These are phyloP conservation scores for Kalmusia sp. DNA, from an alignment of 2,329 filamentous ascomycete species.

Conservation along the genomic window DNA sequence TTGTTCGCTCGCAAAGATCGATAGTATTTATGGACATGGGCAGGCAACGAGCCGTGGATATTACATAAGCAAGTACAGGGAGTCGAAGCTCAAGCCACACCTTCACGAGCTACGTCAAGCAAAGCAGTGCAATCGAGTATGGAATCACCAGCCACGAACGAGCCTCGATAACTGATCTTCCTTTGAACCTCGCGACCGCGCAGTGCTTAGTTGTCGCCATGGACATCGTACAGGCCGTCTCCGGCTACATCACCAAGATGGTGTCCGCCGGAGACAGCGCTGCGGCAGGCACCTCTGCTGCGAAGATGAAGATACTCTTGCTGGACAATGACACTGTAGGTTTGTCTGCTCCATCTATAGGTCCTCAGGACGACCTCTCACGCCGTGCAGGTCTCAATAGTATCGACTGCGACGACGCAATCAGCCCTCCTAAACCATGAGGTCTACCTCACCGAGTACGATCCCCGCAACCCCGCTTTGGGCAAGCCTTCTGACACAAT, in stretches of 20 bases:
- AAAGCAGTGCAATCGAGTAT: slow-evolving; percentile 9
- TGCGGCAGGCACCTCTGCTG: slow-evolving; percentile 69
- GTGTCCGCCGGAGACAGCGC: slow-evolving; percentile 80
- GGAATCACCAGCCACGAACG: slow-evolving; percentile 8
- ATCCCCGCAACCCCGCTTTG: slow-evolving; percentile 12
- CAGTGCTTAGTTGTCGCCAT: slow-evolving; percentile 58
- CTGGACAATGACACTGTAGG: slow-evolving; percentile 88
- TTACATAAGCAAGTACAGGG: slow-evolving; percentile 4
- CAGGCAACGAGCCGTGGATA: not conserved
- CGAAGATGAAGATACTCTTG: slow-evolving; percentile 98
- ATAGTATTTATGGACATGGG: not conserved
- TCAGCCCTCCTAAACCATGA: slow-evolving; percentile 94
- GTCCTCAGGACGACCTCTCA: slow-evolving; percentile 19
- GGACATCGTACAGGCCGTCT: slow-evolving; percentile 92
- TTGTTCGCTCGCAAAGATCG: not conserved
- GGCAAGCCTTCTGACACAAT: slow-evolving; percentile 26
- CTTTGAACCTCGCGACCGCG: not conserved
- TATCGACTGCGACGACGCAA: slow-evolving; percentile 95
- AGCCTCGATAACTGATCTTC: not conserved
- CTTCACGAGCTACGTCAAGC: slow-evolving; percentile 14
- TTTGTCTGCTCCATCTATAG: slow-evolving; percentile 50
- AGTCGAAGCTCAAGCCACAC: slow-evolving; percentile 18
- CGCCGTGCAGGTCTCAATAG: slow-evolving; percentile 72
- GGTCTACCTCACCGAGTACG: slow-evolving; percentile 90
- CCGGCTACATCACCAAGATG: slow-evolving; percentile 97